Conservation (phyloP, 768 basidiomycete genomes). For the Obba rivulosa region DNA sequence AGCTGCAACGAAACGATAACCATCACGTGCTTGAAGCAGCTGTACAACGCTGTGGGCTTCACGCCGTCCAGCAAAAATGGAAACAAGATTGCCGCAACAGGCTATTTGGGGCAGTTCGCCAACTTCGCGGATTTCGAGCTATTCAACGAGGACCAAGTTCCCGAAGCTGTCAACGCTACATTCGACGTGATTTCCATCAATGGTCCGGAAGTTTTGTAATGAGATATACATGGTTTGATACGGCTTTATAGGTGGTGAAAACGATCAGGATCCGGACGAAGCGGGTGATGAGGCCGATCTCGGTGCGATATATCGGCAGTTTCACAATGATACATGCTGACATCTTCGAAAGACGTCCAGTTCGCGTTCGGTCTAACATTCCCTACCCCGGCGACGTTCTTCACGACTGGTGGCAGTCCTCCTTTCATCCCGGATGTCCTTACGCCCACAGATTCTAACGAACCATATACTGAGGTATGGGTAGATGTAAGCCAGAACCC, state of each 20-base stretch:
- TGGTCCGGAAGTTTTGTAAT: slow-evolving; percentile 30
- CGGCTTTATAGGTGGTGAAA: slow-evolving; percentile 45
- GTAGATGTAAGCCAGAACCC: too few relatives aligned
- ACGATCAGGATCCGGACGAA: slow-evolving; percentile 45
- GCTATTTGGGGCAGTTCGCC: slow-evolving; percentile 54
- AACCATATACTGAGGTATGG: slow-evolving; percentile 51
- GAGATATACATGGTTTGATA: slow-evolving; percentile 3
- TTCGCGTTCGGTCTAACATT: slow-evolving; percentile 30
- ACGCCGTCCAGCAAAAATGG: slow-evolving; percentile 13
- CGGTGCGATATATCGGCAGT: background rate
- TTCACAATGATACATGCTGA: background rate
- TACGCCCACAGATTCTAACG: slow-evolving; percentile 46
- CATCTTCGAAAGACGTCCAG: slow-evolving; percentile 23
- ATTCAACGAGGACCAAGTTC: slow-evolving; percentile 28
- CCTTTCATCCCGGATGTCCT: slow-evolving; percentile 47
- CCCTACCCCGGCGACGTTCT: slow-evolving; percentile 56
- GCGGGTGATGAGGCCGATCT: slow-evolving; percentile 36
- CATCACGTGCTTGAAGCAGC: slow-evolving; percentile 27
- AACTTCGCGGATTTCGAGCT: slow-evolving; percentile 53
- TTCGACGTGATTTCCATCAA: slow-evolving; percentile 53
- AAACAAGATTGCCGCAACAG: slow-evolving; percentile 34
- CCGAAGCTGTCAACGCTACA: slow-evolving; percentile 33
- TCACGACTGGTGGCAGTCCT: slow-evolving; percentile 59
- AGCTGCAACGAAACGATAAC: slow-evolving; percentile 36
- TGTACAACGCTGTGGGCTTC: slow-evolving; percentile 31